These are phyloP conservation scores for Didymella segeticola DNA, from an alignment of 2,329 filamentous ascomycete species.

Conservation along the genomic window DNA sequence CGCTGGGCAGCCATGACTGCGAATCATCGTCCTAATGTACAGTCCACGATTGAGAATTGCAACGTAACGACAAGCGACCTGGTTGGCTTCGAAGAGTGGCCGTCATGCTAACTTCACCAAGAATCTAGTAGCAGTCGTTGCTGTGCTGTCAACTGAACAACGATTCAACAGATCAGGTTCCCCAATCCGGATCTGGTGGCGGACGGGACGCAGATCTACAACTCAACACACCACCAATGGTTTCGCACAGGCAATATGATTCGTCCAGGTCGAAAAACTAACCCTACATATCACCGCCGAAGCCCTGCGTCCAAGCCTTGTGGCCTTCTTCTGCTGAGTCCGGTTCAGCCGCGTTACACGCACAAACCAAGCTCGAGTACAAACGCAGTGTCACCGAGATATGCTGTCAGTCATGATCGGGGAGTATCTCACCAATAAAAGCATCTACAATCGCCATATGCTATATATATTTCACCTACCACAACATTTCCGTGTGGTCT, in stretches of 20 bases:
- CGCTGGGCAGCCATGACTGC: not conserved
- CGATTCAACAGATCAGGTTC: not conserved
- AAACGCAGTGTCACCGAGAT: slow-evolving; percentile 9
- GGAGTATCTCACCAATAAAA: slow-evolving; percentile 13
- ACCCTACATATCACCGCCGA: slow-evolving; percentile 3
- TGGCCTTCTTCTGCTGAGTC: slow-evolving; percentile 9
- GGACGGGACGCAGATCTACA: slow-evolving; percentile 8
- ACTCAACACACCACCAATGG: slow-evolving; percentile 2
- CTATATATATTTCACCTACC: not conserved
- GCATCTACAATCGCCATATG: not conserved
- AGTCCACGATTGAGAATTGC: not conserved
- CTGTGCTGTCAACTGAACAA: not conserved
- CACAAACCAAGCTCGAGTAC: slow-evolving; percentile 20
- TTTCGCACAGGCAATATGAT: slow-evolving; percentile 5
- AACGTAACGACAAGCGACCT: not conserved
- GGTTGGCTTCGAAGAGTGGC: not conserved
- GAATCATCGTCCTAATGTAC: not conserved
- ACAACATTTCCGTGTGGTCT: slow-evolving; percentile 16
- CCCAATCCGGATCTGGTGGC: slow-evolving; percentile 24
- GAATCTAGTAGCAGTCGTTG: not conserved
- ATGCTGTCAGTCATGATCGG: slow-evolving; percentile 21
- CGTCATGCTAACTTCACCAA: not conserved
- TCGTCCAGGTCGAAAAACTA: slow-evolving; percentile 3
- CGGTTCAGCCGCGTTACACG: slow-evolving; percentile 20
- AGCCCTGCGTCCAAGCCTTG: slow-evolving; percentile 23